Conservation (phyloP, 192 early-diverging fungal genomes). For the Polychytrium aggregatum region DNA sequence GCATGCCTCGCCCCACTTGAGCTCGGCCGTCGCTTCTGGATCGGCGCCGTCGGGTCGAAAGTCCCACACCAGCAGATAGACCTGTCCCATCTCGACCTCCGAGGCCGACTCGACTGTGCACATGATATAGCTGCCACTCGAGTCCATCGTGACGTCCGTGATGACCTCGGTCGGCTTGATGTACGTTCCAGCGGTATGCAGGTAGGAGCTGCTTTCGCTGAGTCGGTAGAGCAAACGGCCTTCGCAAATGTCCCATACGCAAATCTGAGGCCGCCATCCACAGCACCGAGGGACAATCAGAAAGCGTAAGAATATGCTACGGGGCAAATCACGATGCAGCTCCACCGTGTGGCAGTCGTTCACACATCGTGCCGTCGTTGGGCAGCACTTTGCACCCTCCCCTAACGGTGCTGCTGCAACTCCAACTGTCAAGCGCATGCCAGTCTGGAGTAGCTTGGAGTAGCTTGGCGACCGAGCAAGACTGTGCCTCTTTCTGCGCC, state of each 20-base stretch:
- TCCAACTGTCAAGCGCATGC: too few relatives aligned
- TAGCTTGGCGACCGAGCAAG: too few relatives aligned
- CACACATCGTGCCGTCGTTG: too few relatives aligned
- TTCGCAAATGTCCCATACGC: constrained; percentile 15
- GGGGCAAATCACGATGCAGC: background rate
- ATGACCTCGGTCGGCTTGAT: constrained; percentile 16
- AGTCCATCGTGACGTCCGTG: constrained; percentile 21
- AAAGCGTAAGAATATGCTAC: background rate
- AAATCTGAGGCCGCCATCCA: constrained; percentile 5
- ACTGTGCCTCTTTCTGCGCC: too few relatives aligned
- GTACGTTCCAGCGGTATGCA: constrained; percentile 3
- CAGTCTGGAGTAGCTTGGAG: too few relatives aligned
- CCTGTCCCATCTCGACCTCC: constrained; percentile 15
- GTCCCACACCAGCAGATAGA: constrained; percentile 21
- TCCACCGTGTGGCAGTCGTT: background rate
- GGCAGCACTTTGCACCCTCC: too few relatives aligned
- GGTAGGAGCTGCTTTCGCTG: constrained; percentile 11
- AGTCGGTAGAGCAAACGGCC: constrained; percentile 18
- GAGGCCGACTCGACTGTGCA: constrained; percentile 20
- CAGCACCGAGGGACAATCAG: background rate
- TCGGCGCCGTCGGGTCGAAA: constrained; percentile 9
- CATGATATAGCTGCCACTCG: constrained; percentile 13
- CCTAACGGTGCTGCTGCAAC: too few relatives aligned
- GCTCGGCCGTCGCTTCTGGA: background rate
- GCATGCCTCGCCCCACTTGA: background rate